Evolutionary conservation across 2,329 filamentous ascomycete genomes (phyloP), one percentile per base, ranked within the genome.

Genomic region (Microdochium paspali): DNA sequence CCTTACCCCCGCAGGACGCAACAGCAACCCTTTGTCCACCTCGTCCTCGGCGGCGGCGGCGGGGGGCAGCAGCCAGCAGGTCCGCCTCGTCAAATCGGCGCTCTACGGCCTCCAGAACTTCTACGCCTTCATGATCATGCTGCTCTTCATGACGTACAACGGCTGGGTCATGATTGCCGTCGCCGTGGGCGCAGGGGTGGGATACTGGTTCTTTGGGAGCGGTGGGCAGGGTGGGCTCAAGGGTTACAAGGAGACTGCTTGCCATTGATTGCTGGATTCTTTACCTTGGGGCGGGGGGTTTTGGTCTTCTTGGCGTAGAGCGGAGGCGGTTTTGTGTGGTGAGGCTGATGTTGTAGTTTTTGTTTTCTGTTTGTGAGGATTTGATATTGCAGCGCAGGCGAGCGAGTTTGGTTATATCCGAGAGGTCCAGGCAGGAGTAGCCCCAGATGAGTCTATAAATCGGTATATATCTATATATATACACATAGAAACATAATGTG

Each of bases 71-170:
- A 78, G 80, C 64, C 79, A 82, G 67, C 80, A 77, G 60, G 84
- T 81, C 46, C 90, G 87, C 66, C 62, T 94, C 51, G 71, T 88
- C 65, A 91, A 95, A 73, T 87, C 87, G 24, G 67, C 78, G 26
- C 70, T 98, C 48, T 98, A 98, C 71, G 91, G 84, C 20, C 67
- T 93, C 46, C 93, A 98, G 73, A 94, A 93, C 56, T 97, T 97
- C 67, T 98, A 98, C 67, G 94, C 90, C 44, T 97, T 98, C 61
- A 97, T 98, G 77, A 90, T 98, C 64, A 98, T 98, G 93, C 75
- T 98, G 51, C 70, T 98, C 21, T 98, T 98, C 69, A 98, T 98
- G 93, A 98, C 93, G n/a, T 98, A 98, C 70, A 98, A 98, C 60
- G 93, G 93, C 48, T 95, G 87, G 84, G 83, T 98, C 56, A 98